Base-by-base conservation (phyloP, 1,284 basidiomycete species). In the Ustilago xerochloae region DNA sequence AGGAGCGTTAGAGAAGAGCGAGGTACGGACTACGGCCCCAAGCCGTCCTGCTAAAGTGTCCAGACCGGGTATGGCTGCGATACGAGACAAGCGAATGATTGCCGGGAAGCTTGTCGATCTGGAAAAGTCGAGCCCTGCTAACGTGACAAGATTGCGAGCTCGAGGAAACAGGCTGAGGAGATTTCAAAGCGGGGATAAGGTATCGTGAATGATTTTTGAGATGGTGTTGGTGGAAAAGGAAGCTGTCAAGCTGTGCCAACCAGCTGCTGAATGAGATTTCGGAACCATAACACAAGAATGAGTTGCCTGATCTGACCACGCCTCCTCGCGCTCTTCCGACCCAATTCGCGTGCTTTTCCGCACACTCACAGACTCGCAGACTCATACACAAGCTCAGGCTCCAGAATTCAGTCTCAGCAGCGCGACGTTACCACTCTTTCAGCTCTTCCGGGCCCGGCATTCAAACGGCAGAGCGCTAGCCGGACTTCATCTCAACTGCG, bases 11-110 rank as follows among this genome's bases (percentile, higher is more conserved):
- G 38, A 20, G 47, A 52, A 22, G 18, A 63, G 56, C 60, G 60
- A 63, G 56, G 51, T 55, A 43, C 56, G 56, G 56, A 63, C 47
- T 33, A 63, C 51, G 51, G 55, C 54, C 47, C 51, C 60, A 28
- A 59, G 55, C 66, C 66, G 66, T 63, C 60, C 66, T 61, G 66
- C 52, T 38, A 48, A 26, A 26, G 41, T 28, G 26, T 20, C 41
- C 38, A 55, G 56, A 43, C 36, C 49, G 61, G 63, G 52, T 63
- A 69, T 69, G 66, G 66, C 60, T 63, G 60, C 56, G 39, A 48
- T 32, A 45, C 30, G 22, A 46, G 15, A 39, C 26, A 24, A 54
- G 43, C 30, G n/a, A 5, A 13, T 20, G 10, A 10, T 43, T 43
- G 24, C 24, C 22, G 22, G 20, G 22, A 24, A 24, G 20, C 13